Conservation (phyloP, 352 stramenopile species). For the Phytophthora melonis region DNA sequence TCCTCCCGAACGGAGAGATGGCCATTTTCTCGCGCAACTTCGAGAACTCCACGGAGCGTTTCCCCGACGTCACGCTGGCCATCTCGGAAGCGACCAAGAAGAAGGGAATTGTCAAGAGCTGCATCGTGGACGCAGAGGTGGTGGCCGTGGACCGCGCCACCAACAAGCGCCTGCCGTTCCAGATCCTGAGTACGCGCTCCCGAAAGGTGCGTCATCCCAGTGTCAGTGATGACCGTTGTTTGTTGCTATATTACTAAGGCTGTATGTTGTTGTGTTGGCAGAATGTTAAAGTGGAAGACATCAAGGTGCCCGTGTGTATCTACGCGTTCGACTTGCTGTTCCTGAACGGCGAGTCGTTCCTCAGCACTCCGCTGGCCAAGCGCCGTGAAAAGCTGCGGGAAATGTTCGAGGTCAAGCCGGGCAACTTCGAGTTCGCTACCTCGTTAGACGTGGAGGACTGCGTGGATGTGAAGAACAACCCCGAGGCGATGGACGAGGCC, state of each 20-base stretch:
- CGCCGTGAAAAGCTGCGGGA: constrained; percentile 92
- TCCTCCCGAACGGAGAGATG: constrained; percentile 88
- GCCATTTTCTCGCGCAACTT: constrained; percentile 99
- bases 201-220: constrained; percentile 74
- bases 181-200: constrained; percentile 98
- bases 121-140: constrained; percentile 99
- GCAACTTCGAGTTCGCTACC: constrained; percentile 95
- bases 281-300: constrained; percentile 90
- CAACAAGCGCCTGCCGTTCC: constrained; percentile 98
- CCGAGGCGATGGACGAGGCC: constrained; percentile 88
- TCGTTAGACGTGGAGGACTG: constrained; percentile 90
- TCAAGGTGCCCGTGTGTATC: constrained; percentile 93
- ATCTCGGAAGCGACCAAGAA: constrained; percentile 72
- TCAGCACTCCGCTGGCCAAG: constrained; percentile 91
- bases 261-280: constrained; percentile 10
- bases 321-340: constrained; percentile 99
- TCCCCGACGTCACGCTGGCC: constrained; percentile 91
- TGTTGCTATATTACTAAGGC: constrained; percentile 7
- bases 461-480: constrained; percentile 89
- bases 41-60: constrained; percentile 98
- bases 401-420: constrained; percentile 93
- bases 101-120: constrained; percentile 75
- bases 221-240: not conserved
- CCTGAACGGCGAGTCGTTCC: constrained; percentile 96
- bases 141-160: constrained; percentile 98